Evolutionary conservation across 345 rosid species (phyloP).

Genomic region (Arabidopsis arenosa): DNA sequence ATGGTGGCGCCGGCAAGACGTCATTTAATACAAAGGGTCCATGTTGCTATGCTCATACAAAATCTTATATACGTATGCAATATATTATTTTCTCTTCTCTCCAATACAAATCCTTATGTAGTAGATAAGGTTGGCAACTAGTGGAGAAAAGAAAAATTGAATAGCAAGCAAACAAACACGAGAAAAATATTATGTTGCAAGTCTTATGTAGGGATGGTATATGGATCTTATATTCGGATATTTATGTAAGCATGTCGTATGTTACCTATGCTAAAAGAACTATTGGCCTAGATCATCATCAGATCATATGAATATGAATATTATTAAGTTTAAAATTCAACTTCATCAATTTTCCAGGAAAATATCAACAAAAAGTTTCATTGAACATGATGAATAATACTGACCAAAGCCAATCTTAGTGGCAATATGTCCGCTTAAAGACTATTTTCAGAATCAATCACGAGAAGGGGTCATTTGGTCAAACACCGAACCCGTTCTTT

Average conservation of each 20-base stretch:
- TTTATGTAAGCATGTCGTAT: neutral
- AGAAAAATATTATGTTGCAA: neutral
- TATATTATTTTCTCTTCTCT: constrained; percentile 6
- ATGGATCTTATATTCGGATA: neutral
- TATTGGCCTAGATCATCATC: neutral
- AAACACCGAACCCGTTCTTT: constrained; percentile 19
- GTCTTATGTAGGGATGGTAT: neutral
- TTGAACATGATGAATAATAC: constrained; percentile 11
- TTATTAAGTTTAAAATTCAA: constrained; percentile 2
- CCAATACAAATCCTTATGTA: neutral
- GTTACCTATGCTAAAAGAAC: neutral
- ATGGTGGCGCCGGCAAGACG: constrained; percentile 43
- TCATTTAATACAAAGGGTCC: constrained; percentile 32
- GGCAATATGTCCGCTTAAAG: neutral
- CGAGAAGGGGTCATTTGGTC: constrained; percentile 17
- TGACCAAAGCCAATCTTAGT: constrained; percentile 22
- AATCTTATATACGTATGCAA: constrained; percentile 40
- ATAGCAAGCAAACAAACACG: neutral
- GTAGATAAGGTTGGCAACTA: constrained; percentile 28
- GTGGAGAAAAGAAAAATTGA: neutral
- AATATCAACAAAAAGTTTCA: constrained; percentile 34
- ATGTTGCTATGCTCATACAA: constrained; percentile 43
- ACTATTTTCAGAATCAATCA: constrained; percentile 12
- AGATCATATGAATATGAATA: neutral
- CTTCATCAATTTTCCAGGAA: constrained; percentile 8